phyloP scores from a whole-genome alignment of 1,284 basidiomycete species.

The Tylopilus microsporus region DNA sequence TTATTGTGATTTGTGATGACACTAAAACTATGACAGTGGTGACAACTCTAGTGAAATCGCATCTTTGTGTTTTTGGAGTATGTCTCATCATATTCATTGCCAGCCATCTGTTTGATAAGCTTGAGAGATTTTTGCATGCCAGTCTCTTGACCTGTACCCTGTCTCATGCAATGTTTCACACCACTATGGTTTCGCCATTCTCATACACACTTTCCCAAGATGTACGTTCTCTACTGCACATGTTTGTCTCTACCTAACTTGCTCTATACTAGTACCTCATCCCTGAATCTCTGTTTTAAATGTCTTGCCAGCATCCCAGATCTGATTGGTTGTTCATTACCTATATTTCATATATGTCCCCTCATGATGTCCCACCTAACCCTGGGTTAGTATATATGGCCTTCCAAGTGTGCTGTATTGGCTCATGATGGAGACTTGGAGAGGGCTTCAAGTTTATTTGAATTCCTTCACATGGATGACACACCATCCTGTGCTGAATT shows the following conservation, averaged over 20 bases:
- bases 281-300: constrained; percentile 10
- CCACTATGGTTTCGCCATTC: too few species aligned
- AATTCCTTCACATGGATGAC: constrained; percentile 27
- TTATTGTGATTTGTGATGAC: too few species aligned
- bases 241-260: constrained; percentile 13
- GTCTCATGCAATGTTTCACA: too few species aligned
- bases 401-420: constrained; percentile 9
- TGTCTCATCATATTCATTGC: too few species aligned
- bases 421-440: constrained; percentile 19
- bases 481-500: constrained; percentile 32
- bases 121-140: too few species aligned
- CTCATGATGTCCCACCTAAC: constrained; percentile 22
- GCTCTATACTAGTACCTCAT: constrained; percentile 12
- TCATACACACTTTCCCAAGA: too few species aligned
- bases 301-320: constrained; percentile 23
- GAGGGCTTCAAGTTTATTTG: constrained; percentile 12
- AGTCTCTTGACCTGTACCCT: too few species aligned
- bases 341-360: constrained; percentile 28
- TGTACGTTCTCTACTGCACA: constrained; percentile 19
- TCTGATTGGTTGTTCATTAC: constrained; percentile 22
- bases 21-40: too few species aligned
- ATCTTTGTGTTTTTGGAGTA: too few species aligned
- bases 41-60: too few species aligned
- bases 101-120: too few species aligned
- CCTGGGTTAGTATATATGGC: constrained; percentile 29